Percentiles rank a stretch among this genome's conserved stretches.
phyloP scores from a whole-genome alignment of 2,329 filamentous ascomycete species.

The Lecanicillium sp. region DNA sequence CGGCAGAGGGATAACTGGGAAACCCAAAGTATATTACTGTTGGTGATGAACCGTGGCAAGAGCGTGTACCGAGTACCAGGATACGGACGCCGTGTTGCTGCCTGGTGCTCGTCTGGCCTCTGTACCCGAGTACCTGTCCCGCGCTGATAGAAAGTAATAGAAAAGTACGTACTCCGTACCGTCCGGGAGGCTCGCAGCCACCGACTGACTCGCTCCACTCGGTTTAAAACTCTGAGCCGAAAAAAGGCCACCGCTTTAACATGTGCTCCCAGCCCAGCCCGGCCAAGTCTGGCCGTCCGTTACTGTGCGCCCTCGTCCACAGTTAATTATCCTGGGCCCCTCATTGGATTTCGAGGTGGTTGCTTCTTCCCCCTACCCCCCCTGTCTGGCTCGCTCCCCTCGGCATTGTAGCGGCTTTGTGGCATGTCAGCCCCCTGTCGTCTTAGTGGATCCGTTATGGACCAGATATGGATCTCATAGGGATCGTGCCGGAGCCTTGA shows the following conservation, averaged over 20 bases:
- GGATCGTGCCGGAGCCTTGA: conserved; percentile 12
- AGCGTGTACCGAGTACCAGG: too few relatives aligned
- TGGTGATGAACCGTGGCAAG: too few relatives aligned
- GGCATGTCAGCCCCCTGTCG: not conserved
- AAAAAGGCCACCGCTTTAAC: not conserved
- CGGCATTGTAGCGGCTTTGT: not conserved
- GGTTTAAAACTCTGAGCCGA: conserved; percentile 13
- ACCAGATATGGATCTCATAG: conserved; percentile 14
- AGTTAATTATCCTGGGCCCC: conserved; percentile 4
- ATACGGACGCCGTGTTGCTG: too few relatives aligned
- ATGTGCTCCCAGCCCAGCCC: conserved; percentile 8
- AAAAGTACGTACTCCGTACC: not conserved
- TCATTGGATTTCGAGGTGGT: too few relatives aligned
- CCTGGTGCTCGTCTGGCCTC: too few relatives aligned
- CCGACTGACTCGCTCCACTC: conserved; percentile 6
- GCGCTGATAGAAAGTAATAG: not conserved
- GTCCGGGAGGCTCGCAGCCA: not conserved
- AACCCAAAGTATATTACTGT: too few relatives aligned
- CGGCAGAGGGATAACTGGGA: too few relatives aligned
- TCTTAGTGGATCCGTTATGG: not conserved
- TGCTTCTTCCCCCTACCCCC: too few relatives aligned
- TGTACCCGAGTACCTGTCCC: too few relatives aligned
- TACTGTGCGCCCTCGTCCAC: not conserved
- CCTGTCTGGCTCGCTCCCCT: too few relatives aligned
- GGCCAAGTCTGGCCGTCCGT: not conserved